Base-by-base conservation (phyloP, 2,329 filamentous ascomycete genomes). In the Zarea fungicola region DNA sequence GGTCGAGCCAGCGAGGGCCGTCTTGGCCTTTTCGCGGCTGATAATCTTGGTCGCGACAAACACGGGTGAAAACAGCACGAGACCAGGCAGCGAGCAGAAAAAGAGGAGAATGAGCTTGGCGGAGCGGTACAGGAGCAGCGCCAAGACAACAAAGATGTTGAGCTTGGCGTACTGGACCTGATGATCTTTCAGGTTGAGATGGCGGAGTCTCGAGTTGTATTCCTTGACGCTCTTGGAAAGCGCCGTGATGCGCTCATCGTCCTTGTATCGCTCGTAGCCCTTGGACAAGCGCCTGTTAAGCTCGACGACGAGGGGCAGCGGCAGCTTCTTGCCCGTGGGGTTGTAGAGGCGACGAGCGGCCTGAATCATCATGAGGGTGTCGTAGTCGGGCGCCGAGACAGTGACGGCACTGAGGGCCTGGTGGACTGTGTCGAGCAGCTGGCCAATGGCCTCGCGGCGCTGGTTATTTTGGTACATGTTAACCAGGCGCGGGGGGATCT, bases 281-380 rank as follows among this genome's bases (percentile, higher is more conserved):
- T 92, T 85, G 50, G 95, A 87, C 6, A 99, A 78, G 29, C 92
- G 84, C 44, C 92, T 81, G 69, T 97, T 97, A 44, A 99, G 80
- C 70, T 99, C 93, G 26, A 97, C 88, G 9, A 97, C 88, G 62
- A 92, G 87, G 1, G 92, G 89, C 19, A 97, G 77, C 6, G 92
- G 92, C 31, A 97, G 77, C 66, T 95, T 96, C 72, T 92, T 96
- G 58, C 90, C 89, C 42, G 89, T 93, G 10, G 90, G 88, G 62
- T 95, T 96, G 71, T 99, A 99, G 23, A 99, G 76, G 42, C 93
- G 83, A 54, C 93, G 82, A 6, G 91, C 92, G 31, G 92, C 91
- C 77, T 97, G 93, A 51, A 97, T 95, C 57, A 95, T 78, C 91
- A 96, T 96, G 19, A 97, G 76, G 4, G 92, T 97, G 60, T 97